Percentiles rank a stretch among this genome's conserved stretches.
Evolutionary conservation across 202 grass and related monocot species (phyloP).

Genomic region (Setaria viridis): DNA sequence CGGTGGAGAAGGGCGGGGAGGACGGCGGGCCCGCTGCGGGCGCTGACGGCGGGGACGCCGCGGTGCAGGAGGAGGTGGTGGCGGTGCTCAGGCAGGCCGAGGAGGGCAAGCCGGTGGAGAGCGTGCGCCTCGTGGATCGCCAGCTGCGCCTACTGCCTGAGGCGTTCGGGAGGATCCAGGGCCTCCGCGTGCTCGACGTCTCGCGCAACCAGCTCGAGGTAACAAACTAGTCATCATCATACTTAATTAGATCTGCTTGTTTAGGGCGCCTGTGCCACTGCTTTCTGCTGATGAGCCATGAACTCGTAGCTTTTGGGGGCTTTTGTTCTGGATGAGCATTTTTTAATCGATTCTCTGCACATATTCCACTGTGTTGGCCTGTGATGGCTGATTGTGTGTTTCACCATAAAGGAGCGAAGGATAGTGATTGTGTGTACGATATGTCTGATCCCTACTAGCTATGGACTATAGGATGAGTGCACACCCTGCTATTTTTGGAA

Average conservation of each 20-base stretch:
- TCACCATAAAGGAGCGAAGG: not conserved
- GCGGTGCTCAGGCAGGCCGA: conserved; percentile 67
- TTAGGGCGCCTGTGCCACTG: not conserved
- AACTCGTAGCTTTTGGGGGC: not conserved
- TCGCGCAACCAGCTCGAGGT: conserved; percentile 81
- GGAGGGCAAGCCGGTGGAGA: conserved; percentile 67
- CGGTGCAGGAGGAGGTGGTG: conserved; percentile 72
- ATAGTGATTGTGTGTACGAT: conserved; percentile 7
- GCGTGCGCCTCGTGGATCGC: conserved; percentile 62
- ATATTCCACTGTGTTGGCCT: not conserved
- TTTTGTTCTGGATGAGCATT: not conserved
- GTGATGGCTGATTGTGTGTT: conserved; percentile 10
- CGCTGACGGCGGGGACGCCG: conserved; percentile 32
- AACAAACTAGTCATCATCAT: not conserved
- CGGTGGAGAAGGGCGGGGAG: not conserved
- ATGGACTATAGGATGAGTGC: not conserved
- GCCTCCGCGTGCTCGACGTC: conserved; percentile 68
- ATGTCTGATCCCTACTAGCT: not conserved
- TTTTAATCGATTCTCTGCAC: not conserved
- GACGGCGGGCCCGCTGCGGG: conserved; percentile 13
- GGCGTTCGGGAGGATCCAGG: conserved; percentile 74
- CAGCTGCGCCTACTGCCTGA: conserved; percentile 70
- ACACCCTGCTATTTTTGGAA: not conserved
- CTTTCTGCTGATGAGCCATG: not conserved
- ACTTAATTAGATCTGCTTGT: conserved; percentile 34